Conservation (phyloP, 1,139 yeast genomes). For the Barnettozyma hawaiiensis region DNA sequence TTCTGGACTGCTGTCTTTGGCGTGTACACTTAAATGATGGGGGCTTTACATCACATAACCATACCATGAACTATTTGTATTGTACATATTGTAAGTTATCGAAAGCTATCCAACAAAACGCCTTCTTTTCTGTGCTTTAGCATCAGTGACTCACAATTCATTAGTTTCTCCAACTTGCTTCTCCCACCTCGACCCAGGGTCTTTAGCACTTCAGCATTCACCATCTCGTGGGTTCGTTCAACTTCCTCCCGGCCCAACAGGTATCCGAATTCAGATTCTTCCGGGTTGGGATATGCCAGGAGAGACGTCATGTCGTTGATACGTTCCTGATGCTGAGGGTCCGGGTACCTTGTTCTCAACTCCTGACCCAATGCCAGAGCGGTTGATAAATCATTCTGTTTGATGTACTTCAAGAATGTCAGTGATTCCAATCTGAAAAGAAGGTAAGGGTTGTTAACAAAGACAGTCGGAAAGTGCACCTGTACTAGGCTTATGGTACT, state of each 20-base stretch:
- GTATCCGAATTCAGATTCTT: conserved; percentile 32
- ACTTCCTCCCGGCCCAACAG: conserved; percentile 34
- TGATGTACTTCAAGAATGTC: conserved; percentile 43
- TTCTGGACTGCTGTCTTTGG: not conserved
- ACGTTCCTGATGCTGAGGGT: conserved; percentile 29
- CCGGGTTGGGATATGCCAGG: conserved; percentile 48
- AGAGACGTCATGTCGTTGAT: conserved; percentile 42
- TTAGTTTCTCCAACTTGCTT: conserved; percentile 34
- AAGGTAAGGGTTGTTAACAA: conserved; percentile 37
- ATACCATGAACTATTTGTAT: not conserved
- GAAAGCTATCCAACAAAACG: conserved; percentile 27
- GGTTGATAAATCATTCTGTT: conserved; percentile 28
- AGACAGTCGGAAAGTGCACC: conserved; percentile 41
- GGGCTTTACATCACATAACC: not conserved
- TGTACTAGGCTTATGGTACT: conserved; percentile 40
- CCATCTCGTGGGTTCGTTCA: conserved; percentile 36
- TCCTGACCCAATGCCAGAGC: conserved; percentile 44
- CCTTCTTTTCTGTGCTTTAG: conserved; percentile 30
- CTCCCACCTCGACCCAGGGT: conserved; percentile 31
- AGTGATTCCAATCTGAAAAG: conserved; percentile 51
- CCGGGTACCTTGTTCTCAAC: conserved; percentile 36
- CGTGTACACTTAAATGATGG: not conserved
- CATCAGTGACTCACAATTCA: conserved; percentile 31
- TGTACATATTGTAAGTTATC: conserved; percentile 26
- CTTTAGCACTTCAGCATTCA: conserved; percentile 39